These are phyloP conservation scores for Monilinia aucupariae DNA, from an alignment of 2,329 filamentous ascomycete species.

Conservation along the genomic window DNA sequence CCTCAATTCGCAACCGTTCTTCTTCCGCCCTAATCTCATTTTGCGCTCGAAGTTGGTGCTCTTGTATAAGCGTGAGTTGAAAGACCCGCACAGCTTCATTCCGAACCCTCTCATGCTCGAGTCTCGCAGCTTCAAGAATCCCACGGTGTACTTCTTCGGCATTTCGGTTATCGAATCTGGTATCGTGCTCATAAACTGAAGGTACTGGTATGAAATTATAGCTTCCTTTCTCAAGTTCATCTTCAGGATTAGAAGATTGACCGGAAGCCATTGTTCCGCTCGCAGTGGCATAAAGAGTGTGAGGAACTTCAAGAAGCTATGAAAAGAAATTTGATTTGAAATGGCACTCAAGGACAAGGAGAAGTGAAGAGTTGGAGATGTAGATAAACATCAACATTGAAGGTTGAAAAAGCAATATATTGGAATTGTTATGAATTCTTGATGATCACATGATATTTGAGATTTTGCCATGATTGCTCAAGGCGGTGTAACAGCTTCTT, in stretches of 20 bases:
- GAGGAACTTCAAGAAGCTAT: too few species aligned
- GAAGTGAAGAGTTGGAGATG: background rate
- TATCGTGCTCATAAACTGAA: constrained; percentile 15
- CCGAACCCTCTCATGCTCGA: constrained; percentile 61
- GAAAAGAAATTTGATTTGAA: too few species aligned
- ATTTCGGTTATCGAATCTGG: constrained; percentile 22
- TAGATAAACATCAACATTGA: background rate
- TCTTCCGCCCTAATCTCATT: constrained; percentile 14
- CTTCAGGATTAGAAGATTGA: constrained; percentile 9
- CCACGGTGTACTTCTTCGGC: constrained; percentile 36
- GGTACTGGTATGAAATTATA: constrained; percentile 9
- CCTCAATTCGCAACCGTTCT: constrained; percentile 3
- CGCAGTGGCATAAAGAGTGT: constrained; percentile 1
- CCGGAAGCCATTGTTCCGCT: constrained; percentile 4
- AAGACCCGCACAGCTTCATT: constrained; percentile 46
- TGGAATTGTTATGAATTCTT: background rate
- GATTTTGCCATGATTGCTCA: too few species aligned
- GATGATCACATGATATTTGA: constrained; percentile 1
- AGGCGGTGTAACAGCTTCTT: background rate
- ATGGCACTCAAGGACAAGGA: background rate
- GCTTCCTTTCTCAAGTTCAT: constrained; percentile 10
- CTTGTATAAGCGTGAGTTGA: constrained; percentile 43
- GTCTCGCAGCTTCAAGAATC: constrained; percentile 59
- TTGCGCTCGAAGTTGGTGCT: constrained; percentile 34
- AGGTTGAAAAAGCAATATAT: background rate